Conservation (phyloP, 2,329 filamentous ascomycete species). For the Sphaerulina populicola region DNA sequence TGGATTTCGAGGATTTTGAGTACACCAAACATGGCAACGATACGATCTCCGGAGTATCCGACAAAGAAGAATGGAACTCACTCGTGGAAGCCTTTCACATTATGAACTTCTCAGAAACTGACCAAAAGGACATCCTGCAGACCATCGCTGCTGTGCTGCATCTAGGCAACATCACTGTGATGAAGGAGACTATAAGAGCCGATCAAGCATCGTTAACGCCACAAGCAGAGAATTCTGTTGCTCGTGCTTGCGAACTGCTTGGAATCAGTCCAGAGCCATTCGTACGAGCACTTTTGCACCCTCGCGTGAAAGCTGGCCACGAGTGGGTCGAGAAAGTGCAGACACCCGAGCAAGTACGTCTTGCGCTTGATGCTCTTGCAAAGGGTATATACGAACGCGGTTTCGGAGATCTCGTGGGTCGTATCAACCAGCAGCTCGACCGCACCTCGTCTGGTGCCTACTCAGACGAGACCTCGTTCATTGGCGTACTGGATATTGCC, state of each 20-base stretch:
- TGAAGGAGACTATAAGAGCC: constrained; percentile 80
- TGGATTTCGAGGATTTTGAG: constrained; percentile 76
- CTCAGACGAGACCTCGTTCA: constrained; percentile 85
- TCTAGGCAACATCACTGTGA: constrained; percentile 80
- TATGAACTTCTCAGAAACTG: constrained; percentile 83
- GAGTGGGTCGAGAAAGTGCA: constrained; percentile 99
- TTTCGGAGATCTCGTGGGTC: constrained; percentile 82
- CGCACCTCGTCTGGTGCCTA: constrained; percentile 61
- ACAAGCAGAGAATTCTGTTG: constrained; percentile 65
- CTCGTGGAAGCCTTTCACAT: constrained; percentile 87
- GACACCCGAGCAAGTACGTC: constrained; percentile 88
- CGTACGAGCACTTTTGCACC: constrained; percentile 78
- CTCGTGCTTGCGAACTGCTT: constrained; percentile 72
- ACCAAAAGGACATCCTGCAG: constrained; percentile 72
- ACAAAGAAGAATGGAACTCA: constrained; percentile 79
- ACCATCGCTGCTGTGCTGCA: constrained; percentile 89
- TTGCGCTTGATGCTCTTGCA: constrained; percentile 79
- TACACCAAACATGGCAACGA: constrained; percentile 91
- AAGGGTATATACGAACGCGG: constrained; percentile 97
- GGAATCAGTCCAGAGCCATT: constrained; percentile 81
- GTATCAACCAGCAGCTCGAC: constrained; percentile 88
- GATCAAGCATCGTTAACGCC: constrained; percentile 79
- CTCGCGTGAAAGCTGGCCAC: constrained; percentile 85
- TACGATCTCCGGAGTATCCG: constrained; percentile 80
- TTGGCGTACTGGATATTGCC: constrained; percentile 96